These are phyloP conservation scores for Gryganskiella cystojenkinii DNA, from an alignment of 192 early-diverging fungal genomes.

Conservation along the genomic window DNA sequence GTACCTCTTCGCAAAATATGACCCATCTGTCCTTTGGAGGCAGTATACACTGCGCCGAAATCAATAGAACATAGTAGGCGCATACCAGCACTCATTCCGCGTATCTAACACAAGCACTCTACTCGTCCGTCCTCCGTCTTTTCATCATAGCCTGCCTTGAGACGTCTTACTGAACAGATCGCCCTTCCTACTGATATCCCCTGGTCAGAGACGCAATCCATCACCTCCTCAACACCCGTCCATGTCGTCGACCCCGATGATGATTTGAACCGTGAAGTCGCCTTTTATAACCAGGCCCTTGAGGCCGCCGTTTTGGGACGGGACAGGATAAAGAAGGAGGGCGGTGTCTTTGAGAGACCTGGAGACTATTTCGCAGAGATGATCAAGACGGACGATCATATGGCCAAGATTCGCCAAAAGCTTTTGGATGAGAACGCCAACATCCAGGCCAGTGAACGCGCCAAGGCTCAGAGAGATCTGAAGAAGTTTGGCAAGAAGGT, in stretches of 20 bases:
- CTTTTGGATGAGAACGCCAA: slow-evolving; percentile 85
- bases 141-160: slow-evolving; percentile 61
- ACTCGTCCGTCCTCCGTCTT: background rate
- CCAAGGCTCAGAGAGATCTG: slow-evolving; percentile 86
- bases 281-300: slow-evolving; percentile 94
- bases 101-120: background rate
- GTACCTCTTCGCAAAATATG: no score
- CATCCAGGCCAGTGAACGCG: slow-evolving; percentile 86
- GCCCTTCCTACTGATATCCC: slow-evolving; percentile 63
- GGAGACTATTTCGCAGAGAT: slow-evolving; percentile 98
- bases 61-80: no score
- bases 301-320: slow-evolving; percentile 78
- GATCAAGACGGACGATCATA: slow-evolving; percentile 97
- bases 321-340: slow-evolving; percentile 66
- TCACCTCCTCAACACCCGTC: slow-evolving; percentile 66
- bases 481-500: slow-evolving; percentile 99
- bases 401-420: slow-evolving; percentile 88
- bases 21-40: no score
- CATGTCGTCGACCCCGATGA: slow-evolving; percentile 76
- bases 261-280: slow-evolving; percentile 93
- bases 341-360: slow-evolving; percentile 86
- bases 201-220: slow-evolving; percentile 78
- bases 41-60: no score
- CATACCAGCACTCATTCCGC: no score
- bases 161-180: slow-evolving; percentile 67